Conservation (phyloP, 345 rosid species). For the Ailanthus altissimus region DNA sequence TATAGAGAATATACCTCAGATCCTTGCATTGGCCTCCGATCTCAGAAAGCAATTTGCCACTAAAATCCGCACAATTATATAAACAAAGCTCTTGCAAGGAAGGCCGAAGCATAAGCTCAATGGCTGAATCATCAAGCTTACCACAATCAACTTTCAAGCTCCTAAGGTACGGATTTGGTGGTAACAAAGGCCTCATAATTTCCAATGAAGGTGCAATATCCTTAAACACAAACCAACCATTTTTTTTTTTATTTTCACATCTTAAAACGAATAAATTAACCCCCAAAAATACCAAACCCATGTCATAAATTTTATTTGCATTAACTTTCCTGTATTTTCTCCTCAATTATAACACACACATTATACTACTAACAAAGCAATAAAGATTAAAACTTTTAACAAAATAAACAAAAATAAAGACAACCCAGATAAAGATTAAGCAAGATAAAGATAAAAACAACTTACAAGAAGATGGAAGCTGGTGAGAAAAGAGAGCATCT, state of each 20-base stretch:
- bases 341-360: background rate
- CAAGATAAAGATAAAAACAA: slow-evolving; percentile 1
- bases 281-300: background rate
- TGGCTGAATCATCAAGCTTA: slow-evolving; percentile 66
- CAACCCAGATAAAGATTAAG: background rate
- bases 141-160: slow-evolving; percentile 83
- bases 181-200: slow-evolving; percentile 65
- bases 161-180: slow-evolving; percentile 60
- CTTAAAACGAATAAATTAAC: background rate
- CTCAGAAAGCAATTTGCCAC: slow-evolving; percentile 73
- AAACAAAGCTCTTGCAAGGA: slow-evolving; percentile 68
- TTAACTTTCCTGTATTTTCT: background rate
- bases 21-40: slow-evolving; percentile 72
- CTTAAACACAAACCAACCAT: slow-evolving; percentile 32
- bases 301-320: background rate
- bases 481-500: slow-evolving; percentile 75
- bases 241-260: background rate
- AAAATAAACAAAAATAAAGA: background rate
- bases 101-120: slow-evolving; percentile 53
- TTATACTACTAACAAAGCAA: background rate
- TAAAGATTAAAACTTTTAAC: background rate
- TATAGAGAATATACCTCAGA: slow-evolving; percentile 50
- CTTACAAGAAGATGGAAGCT: slow-evolving; percentile 71
- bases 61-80: slow-evolving; percentile 70
- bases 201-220: slow-evolving; percentile 59